These are phyloP conservation scores for Verticillium nubilum DNA, from an alignment of 2,329 filamentous ascomycete species.

Conservation along the genomic window DNA sequence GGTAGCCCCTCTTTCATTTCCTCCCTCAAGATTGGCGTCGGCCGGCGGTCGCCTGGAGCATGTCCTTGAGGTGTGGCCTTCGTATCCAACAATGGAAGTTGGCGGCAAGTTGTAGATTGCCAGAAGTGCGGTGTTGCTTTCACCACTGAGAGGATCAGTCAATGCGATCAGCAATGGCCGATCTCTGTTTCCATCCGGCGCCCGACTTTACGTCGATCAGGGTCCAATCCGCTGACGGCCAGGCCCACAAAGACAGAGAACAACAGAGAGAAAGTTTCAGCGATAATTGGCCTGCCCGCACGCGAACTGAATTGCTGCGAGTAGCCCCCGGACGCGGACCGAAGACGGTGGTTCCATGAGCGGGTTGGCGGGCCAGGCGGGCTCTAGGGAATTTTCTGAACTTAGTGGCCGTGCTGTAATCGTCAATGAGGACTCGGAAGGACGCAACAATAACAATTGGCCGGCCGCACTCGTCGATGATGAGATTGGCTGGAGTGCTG, in stretches of 20 bases:
- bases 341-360: background rate
- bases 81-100: background rate
- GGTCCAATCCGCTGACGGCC: background rate
- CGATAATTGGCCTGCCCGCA: background rate
- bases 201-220: background rate
- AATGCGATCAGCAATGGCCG: background rate
- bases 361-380: background rate
- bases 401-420: background rate
- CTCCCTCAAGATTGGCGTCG: background rate
- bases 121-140: background rate
- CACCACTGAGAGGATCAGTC: too few relatives aligned
- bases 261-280: background rate
- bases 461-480: too few relatives aligned
- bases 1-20: background rate
- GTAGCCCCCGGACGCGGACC: background rate
- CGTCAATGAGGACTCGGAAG: background rate
- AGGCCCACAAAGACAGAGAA: background rate
- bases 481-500: too few relatives aligned
- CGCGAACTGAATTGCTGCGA: background rate
- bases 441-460: background rate
- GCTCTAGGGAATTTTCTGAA: background rate
- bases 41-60: too few relatives aligned
- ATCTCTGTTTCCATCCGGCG: background rate
- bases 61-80: too few relatives aligned
- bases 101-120: background rate